phyloP scores from a whole-genome alignment of 139 green algal species.

The Chlorella sorokiniana region DNA sequence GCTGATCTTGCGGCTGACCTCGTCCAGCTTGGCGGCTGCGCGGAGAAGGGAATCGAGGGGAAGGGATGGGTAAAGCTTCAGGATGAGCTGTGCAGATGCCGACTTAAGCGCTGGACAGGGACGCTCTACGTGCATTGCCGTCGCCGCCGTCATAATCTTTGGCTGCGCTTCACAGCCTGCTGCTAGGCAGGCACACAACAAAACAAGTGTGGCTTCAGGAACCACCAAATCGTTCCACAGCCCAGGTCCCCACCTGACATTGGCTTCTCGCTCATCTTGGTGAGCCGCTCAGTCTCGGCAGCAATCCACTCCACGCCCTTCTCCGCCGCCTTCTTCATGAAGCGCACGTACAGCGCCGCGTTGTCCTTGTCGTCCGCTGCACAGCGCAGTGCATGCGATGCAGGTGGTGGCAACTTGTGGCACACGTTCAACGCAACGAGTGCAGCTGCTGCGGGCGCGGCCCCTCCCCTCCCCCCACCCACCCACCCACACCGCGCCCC shows the following conservation, averaged over 20 bases:
- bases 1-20: slow-evolving; percentile 50
- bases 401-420: neutral
- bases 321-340: slow-evolving; percentile 67
- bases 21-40: slow-evolving; percentile 40
- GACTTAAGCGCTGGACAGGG: too few species aligned
- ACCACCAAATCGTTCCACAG: slow-evolving; percentile 36
- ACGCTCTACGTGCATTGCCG: too few species aligned
- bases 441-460: neutral
- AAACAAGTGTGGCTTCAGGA: neutral
- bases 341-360: slow-evolving; percentile 73
- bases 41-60: neutral
- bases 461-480: neutral
- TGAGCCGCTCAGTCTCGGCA: slow-evolving; percentile 71
- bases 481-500: too few species aligned
- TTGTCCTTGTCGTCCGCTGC: slow-evolving; percentile 49
- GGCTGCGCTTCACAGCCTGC: too few species aligned
- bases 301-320: slow-evolving; percentile 79
- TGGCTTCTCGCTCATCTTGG: slow-evolving; percentile 64
- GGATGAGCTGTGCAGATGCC: neutral
- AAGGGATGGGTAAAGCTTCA: too few species aligned
- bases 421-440: too few species aligned
- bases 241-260: slow-evolving; percentile 46
- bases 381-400: neutral
- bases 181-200: neutral
- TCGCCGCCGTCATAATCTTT: too few species aligned